These are phyloP conservation scores for Pichia manshurica DNA, from an alignment of 805 yeast species.

Conservation along the genomic window DNA sequence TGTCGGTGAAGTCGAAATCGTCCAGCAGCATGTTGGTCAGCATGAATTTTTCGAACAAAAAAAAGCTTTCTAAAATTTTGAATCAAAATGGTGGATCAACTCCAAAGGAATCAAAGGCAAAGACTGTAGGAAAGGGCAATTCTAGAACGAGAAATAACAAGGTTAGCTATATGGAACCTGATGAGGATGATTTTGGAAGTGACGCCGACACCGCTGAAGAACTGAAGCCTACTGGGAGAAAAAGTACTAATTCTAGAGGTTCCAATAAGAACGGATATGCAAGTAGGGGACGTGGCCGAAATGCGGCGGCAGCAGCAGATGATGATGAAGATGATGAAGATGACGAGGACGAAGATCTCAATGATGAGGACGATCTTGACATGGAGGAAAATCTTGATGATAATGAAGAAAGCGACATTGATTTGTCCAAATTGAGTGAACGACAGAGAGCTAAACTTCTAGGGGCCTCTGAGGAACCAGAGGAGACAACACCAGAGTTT, in stretches of 20 bases:
- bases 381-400: constrained; percentile 4
- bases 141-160: constrained; percentile 1
- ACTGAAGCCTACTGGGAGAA: too few species aligned
- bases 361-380: constrained; percentile 14
- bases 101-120: background rate
- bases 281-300: background rate
- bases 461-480: constrained; percentile 28
- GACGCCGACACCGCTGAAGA: background rate
- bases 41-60: constrained; percentile 18
- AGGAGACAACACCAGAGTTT: constrained; percentile 6
- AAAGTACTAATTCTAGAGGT: background rate
- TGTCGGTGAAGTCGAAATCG: too few species aligned
- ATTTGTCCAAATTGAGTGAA: constrained; percentile 42
- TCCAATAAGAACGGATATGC: background rate
- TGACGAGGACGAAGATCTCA: constrained; percentile 1
- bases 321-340: background rate
- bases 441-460: constrained; percentile 45
- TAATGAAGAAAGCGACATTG: constrained; percentile 15
- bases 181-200: constrained; percentile 12
- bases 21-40: background rate
- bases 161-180: constrained; percentile 5
- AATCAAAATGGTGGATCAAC: background rate
- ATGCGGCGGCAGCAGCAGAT: background rate
- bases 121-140: background rate
- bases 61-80: constrained; percentile 6